A percentile compares a stretch with the other conserved stretches of the same genome.
Conservation (phyloP, 1,284 basidiomycete genomes). For the Taiwanofungus camphoratus region DNA sequence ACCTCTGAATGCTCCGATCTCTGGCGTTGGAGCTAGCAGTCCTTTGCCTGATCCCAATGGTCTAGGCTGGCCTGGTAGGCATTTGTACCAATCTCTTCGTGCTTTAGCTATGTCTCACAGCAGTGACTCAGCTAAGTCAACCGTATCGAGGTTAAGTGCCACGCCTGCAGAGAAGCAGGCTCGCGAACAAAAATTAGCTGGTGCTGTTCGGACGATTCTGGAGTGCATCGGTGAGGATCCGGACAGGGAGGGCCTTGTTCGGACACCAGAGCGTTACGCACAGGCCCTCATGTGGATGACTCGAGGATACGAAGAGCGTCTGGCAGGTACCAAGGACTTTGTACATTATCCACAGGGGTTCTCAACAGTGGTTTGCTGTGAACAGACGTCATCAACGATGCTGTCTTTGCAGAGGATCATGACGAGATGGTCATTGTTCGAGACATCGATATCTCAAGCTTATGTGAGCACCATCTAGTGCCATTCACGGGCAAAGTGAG, state of each 20-base stretch:
- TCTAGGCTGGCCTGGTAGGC: constrained; percentile 88
- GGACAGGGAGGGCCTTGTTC: constrained; percentile 83
- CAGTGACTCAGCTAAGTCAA: constrained; percentile 72
- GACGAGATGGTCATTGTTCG: constrained; percentile 99
- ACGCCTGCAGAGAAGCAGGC: constrained; percentile 67
- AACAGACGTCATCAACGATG: constrained; percentile 96
- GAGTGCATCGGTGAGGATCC: constrained; percentile 99
- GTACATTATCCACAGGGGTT: constrained; percentile 1
- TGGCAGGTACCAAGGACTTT: constrained; percentile 56
- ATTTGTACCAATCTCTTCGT: constrained; percentile 1
- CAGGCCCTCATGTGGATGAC: constrained; percentile 99
- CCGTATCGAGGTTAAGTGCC: constrained; percentile 77
- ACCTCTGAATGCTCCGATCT: constrained; percentile 35
- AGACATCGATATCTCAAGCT: constrained; percentile 95
- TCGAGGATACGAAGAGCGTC: constrained; percentile 92
- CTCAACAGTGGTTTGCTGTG: constrained; percentile 3
- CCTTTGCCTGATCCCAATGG: constrained; percentile 82
- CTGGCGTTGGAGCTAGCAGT: constrained; percentile 21
- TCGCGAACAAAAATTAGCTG: constrained; percentile 74
- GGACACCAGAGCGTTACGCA: constrained; percentile 94
- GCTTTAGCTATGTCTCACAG: neutral
- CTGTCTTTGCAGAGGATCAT: constrained; percentile 98
- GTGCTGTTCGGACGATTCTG: constrained; percentile 87
- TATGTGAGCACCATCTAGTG: constrained; percentile 99
- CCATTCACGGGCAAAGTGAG: constrained; percentile 96